Percentiles rank a stretch among this genome's conserved stretches.
phyloP scores from a whole-genome alignment of 345 rosid genomes.

The Rhodamnia argentea region DNA sequence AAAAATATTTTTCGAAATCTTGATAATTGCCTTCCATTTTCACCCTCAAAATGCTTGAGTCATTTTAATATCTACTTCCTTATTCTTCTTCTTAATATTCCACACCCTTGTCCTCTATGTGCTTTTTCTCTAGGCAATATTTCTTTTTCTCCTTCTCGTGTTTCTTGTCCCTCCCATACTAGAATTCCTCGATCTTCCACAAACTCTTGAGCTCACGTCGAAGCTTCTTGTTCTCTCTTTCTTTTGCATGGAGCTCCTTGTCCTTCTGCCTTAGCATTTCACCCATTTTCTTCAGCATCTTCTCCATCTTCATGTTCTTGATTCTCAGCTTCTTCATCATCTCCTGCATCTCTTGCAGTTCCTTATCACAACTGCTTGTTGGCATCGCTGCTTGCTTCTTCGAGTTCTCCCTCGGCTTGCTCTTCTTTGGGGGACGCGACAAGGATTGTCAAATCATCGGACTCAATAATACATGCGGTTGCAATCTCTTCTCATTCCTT shows the following conservation, averaged over 20 bases:
- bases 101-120: too few relatives aligned
- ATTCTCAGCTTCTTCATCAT: slow-evolving; percentile 37
- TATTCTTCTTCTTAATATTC: too few relatives aligned
- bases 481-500: not conserved
- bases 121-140: slow-evolving; percentile 47
- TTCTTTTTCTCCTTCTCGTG: slow-evolving; percentile 53
- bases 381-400: slow-evolving; percentile 9
- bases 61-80: too few relatives aligned
- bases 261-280: slow-evolving; percentile 64
- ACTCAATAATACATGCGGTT: not conserved
- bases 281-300: slow-evolving; percentile 58
- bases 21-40: too few relatives aligned
- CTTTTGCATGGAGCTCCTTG: slow-evolving; percentile 55
- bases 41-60: too few relatives aligned
- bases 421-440: slow-evolving; percentile 23
- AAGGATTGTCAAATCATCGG: not conserved
- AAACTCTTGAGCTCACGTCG: slow-evolving; percentile 58
- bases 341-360: slow-evolving; percentile 56
- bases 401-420: slow-evolving; percentile 12
- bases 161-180: slow-evolving; percentile 34
- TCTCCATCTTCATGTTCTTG: slow-evolving; percentile 57
- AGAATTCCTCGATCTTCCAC: slow-evolving; percentile 74
- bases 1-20: too few relatives aligned
- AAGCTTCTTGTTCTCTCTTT: slow-evolving; percentile 51
- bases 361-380: slow-evolving; percentile 28